A percentile compares a stretch with the other conserved stretches of the same genome.
These are phyloP conservation scores for Lecanicillium sp. DNA, from an alignment of 2,329 filamentous ascomycete genomes.

Conservation along the genomic window DNA sequence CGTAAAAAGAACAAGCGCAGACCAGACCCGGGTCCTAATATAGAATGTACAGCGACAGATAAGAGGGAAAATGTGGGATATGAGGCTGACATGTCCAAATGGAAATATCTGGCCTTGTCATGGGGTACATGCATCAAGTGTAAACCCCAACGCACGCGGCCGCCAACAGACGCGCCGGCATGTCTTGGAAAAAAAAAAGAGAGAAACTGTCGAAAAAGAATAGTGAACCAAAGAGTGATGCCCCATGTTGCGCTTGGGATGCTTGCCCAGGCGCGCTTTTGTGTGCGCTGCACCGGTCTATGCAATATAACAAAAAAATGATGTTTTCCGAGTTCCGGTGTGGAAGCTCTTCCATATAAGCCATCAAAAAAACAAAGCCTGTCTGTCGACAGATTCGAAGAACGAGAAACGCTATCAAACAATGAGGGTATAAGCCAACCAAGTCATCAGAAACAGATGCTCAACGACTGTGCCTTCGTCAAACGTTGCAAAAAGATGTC, in stretches of 20 bases:
- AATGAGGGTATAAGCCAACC: slow-evolving; percentile 16
- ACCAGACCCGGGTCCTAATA: slow-evolving; percentile 27
- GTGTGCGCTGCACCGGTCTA: not conserved
- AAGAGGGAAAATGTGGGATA: slow-evolving; percentile 23
- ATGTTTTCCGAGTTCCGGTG: not conserved
- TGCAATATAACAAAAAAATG: slow-evolving; percentile 10
- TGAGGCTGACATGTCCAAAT: slow-evolving; percentile 29
- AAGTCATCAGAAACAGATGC: slow-evolving; percentile 15
- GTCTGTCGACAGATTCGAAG: no score
- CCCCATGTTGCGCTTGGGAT: slow-evolving; percentile 15
- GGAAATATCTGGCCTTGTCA: slow-evolving; percentile 19
- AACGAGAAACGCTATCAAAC: slow-evolving; percentile 13
- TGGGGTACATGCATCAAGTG: slow-evolving; percentile 15
- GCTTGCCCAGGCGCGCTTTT: slow-evolving; percentile 15
- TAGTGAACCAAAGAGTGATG: slow-evolving; percentile 16
- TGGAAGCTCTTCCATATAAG: slow-evolving; percentile 1
- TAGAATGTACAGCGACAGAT: slow-evolving; percentile 28
- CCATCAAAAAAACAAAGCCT: slow-evolving; percentile 3
- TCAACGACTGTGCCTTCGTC: slow-evolving; percentile 15
- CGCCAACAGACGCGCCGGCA: not conserved
- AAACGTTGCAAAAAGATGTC: slow-evolving; percentile 9
- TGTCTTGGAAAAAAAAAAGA: not conserved
- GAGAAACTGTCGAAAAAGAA: not conserved
- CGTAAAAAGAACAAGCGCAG: slow-evolving; percentile 19
- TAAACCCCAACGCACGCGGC: not conserved